Evolutionary conservation across 2,329 filamentous ascomycete species (phyloP).

Genomic region (Fusarium graminum): DNA sequence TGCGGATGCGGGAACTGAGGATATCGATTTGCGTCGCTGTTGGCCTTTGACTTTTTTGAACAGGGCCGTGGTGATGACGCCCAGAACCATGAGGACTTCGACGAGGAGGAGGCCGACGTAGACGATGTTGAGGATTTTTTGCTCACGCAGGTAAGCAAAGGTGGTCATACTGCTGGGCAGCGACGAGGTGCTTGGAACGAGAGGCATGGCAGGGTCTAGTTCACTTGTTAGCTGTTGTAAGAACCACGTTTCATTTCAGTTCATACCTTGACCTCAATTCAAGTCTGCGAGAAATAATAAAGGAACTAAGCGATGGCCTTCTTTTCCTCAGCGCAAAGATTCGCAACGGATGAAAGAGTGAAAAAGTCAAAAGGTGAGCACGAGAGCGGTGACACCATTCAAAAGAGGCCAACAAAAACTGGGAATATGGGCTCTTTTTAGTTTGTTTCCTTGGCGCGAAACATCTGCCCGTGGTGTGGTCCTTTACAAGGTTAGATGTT

Average conservation of each 20-base stretch:
- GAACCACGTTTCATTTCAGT: not conserved
- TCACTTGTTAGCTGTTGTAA: constrained; percentile 11
- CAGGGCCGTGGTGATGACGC: constrained; percentile 53
- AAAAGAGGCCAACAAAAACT: constrained; percentile 20
- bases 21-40: constrained; percentile 32
- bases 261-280: constrained; percentile 12
- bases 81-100: constrained; percentile 60
- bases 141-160: constrained; percentile 46
- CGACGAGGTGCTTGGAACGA: constrained; percentile 38
- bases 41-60: constrained; percentile 47
- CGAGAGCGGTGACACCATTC: constrained; percentile 37
- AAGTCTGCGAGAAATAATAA: constrained; percentile 4
- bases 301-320: not conserved
- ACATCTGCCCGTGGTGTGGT: constrained; percentile 34
- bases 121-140: constrained; percentile 59
- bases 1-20: constrained; percentile 12
- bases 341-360: constrained; percentile 7
- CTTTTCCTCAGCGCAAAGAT: constrained; percentile 2
- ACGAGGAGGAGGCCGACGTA: constrained; percentile 63
- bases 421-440: constrained; percentile 36
- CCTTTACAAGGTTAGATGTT: constrained; percentile 36
- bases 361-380: constrained; percentile 6
- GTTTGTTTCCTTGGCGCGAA: constrained; percentile 41
- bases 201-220: constrained; percentile 40
- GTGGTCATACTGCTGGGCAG: constrained; percentile 41